A percentile compares a stretch with the other conserved stretches of the same genome.
phyloP scores from a whole-genome alignment of 2,329 filamentous ascomycete species.

The Apiospora arundinis region DNA sequence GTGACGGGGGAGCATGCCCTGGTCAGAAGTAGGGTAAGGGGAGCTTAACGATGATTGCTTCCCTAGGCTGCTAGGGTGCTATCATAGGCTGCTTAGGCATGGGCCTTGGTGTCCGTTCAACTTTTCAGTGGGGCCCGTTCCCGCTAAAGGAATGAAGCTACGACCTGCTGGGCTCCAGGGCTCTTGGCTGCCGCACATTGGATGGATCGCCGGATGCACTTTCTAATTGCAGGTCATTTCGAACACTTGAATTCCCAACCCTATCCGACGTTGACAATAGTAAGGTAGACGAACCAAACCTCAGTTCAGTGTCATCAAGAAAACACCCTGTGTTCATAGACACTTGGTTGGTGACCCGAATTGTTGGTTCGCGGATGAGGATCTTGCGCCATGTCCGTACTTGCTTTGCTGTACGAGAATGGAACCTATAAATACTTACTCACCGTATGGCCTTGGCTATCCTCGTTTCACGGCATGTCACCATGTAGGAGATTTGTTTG shows the following conservation, averaged over 20 bases:
- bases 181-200: conserved; percentile 16
- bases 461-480: conserved; percentile 1
- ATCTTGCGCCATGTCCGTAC: neutral
- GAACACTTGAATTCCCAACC: neutral
- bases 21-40: neutral
- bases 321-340: neutral
- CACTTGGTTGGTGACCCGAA: neutral
- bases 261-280: neutral
- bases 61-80: neutral
- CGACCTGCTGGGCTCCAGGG: neutral
- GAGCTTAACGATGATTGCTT: neutral
- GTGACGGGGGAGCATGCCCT: conserved; percentile 7
- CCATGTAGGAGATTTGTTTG: conserved; percentile 11
- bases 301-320: no score
- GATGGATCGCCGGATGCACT: conserved; percentile 1
- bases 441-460: neutral
- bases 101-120: conserved; percentile 10
- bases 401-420: neutral
- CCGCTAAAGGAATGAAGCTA: conserved; percentile 1
- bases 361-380: neutral
- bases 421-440: neutral
- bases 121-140: neutral
- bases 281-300: neutral
- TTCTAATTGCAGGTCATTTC: conserved; percentile 15
- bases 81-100: neutral